Evolutionary conservation across 768 basidiomycete species (phyloP).

Genomic region (Amanita fuliginea): DNA sequence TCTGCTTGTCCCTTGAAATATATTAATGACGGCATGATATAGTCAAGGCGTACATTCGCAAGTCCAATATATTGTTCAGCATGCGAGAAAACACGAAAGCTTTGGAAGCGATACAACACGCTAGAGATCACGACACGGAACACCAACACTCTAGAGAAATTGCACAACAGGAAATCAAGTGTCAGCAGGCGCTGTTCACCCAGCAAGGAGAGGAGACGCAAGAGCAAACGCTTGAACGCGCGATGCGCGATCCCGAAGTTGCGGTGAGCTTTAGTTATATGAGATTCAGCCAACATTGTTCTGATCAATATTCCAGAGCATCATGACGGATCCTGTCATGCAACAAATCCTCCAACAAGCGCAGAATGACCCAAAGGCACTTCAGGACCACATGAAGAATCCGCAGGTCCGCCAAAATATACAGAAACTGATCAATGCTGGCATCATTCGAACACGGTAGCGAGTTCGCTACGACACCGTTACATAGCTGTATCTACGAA

Average conservation of each 20-base stretch:
- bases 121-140: slow-evolving; percentile 68
- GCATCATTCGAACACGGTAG: slow-evolving; percentile 84
- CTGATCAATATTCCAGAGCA: slow-evolving; percentile 32
- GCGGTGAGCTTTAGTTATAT: slow-evolving; percentile 42
- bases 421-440: slow-evolving; percentile 83
- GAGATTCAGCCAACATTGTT: slow-evolving; percentile 4
- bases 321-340: slow-evolving; percentile 90
- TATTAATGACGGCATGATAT: slow-evolving; percentile 1
- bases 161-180: slow-evolving; percentile 66
- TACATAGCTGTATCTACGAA: background rate
- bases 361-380: slow-evolving; percentile 75
- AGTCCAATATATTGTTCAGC: slow-evolving; percentile 69
- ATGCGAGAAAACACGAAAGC: slow-evolving; percentile 93
- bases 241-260: slow-evolving; percentile 96
- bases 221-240: slow-evolving; percentile 85
- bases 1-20: background rate
- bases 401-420: slow-evolving; percentile 73
- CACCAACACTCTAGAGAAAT: slow-evolving; percentile 81
- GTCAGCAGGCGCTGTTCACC: slow-evolving; percentile 64
- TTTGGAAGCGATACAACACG: slow-evolving; percentile 71
- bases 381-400: slow-evolving; percentile 97
- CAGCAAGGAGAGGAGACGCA: slow-evolving; percentile 81
- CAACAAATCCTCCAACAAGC: slow-evolving; percentile 93
- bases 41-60: slow-evolving; percentile 96
- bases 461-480: background rate